A percentile compares a stretch with the other conserved stretches of the same genome.
Conservation (phyloP, 495 filamentous ascomycete species). For the Talaromyces liani region DNA sequence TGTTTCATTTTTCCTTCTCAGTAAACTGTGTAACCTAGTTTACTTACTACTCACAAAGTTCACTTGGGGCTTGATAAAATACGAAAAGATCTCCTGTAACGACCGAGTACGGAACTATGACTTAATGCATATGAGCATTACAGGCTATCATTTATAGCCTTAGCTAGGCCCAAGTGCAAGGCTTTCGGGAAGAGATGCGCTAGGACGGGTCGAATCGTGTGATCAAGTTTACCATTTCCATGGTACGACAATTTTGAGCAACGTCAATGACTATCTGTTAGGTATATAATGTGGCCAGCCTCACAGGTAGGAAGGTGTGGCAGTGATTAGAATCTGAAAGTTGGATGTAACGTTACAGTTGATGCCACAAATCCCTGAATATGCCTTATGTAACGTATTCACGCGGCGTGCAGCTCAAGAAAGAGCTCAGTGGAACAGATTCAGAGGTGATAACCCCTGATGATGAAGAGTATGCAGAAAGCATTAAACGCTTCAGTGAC, state of each 20-base stretch:
- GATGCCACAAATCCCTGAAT: neutral
- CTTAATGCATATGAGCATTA: neutral
- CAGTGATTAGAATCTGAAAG: neutral
- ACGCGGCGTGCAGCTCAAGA: neutral
- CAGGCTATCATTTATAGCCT: neutral
- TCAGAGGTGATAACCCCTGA: slow-evolving; percentile 15
- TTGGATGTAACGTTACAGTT: neutral
- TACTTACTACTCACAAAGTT: neutral
- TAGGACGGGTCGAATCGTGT: neutral
- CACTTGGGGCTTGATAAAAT: neutral
- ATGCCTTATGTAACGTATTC: neutral
- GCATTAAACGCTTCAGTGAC: slow-evolving; percentile 29
- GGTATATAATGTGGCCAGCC: neutral
- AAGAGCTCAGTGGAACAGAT: neutral
- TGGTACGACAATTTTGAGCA: neutral
- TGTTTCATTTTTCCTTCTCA: neutral
- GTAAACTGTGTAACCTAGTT: neutral
- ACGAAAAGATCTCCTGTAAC: neutral
- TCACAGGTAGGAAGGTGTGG: neutral
- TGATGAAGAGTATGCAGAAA: slow-evolving; percentile 22
- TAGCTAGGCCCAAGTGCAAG: neutral
- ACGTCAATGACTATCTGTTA: neutral
- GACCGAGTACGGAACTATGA: neutral
- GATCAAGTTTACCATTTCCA: neutral
- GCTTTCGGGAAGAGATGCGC: neutral